Conservation (phyloP, 2,329 filamentous ascomycete species). For the Fusarium sp. region DNA sequence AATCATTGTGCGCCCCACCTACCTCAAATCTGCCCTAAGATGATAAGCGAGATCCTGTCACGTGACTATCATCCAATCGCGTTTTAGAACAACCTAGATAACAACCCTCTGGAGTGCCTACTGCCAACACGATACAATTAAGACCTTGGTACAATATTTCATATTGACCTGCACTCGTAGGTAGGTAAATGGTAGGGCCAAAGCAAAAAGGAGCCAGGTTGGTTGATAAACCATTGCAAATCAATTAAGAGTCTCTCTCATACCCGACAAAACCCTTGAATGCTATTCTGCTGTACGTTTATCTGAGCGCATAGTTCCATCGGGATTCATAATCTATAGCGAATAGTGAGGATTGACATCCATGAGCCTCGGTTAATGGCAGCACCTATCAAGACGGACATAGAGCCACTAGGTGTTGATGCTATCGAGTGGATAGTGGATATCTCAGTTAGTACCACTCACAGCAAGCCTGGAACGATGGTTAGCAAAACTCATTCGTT, state of each 20-base stretch:
- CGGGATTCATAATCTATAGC: too few species aligned
- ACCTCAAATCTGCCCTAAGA: conserved; percentile 47
- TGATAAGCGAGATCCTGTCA: conserved; percentile 20
- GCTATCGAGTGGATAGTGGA: background rate
- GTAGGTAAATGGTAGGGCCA: too few species aligned
- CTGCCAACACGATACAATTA: too few species aligned
- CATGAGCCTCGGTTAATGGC: background rate
- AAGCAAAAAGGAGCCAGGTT: too few species aligned
- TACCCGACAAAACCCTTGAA: too few species aligned
- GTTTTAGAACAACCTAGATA: too few species aligned
- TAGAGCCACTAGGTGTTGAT: background rate
- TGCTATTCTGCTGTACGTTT: too few species aligned
- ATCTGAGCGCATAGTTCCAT: background rate
- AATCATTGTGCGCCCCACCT: conserved; percentile 49
- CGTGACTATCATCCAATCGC: background rate
- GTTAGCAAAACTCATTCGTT: background rate
- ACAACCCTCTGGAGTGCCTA: too few species aligned
- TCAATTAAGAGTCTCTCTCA: too few species aligned
- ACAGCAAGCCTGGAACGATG: conserved; percentile 61
- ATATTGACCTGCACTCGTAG: too few species aligned
- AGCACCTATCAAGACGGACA: background rate
- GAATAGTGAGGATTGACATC: background rate
- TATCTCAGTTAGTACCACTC: conserved; percentile 66
- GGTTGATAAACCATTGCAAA: too few species aligned
- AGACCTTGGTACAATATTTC: too few species aligned